Conservation (phyloP, 1,284 basidiomycete species). For the Cryptococcus floricola region DNA sequence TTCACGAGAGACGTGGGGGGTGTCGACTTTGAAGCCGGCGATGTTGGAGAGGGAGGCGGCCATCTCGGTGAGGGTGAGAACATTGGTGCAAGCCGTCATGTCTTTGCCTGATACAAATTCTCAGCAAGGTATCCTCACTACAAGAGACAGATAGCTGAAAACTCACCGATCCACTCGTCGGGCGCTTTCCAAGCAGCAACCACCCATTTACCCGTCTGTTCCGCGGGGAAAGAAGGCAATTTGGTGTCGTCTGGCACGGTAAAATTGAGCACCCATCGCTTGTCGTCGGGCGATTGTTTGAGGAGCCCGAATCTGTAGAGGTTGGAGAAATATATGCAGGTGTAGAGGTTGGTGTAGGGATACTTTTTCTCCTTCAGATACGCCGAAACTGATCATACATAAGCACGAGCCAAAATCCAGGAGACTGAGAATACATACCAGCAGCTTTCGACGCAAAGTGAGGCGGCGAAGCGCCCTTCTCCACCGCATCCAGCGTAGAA, state of each 20-base stretch:
- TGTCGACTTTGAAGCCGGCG: slow-evolving; percentile 26
- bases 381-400: neutral
- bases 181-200: slow-evolving; percentile 31
- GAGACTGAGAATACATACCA: slow-evolving; percentile 11
- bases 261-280: slow-evolving; percentile 18
- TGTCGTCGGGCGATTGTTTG: slow-evolving; percentile 5
- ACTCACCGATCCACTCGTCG: slow-evolving; percentile 30
- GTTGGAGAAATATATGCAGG: slow-evolving; percentile 7
- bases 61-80: slow-evolving; percentile 23
- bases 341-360: slow-evolving; percentile 9
- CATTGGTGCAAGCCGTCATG: slow-evolving; percentile 26
- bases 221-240: slow-evolving; percentile 28
- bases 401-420: neutral
- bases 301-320: slow-evolving; percentile 1
- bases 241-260: slow-evolving; percentile 30
- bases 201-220: slow-evolving; percentile 38
- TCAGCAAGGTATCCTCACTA: no score
- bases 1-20: slow-evolving; percentile 21
- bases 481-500: slow-evolving; percentile 26
- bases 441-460: slow-evolving; percentile 35
- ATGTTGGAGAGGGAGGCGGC: slow-evolving; percentile 22
- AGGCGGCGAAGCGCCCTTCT: slow-evolving; percentile 15
- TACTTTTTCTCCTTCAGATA: slow-evolving; percentile 2
- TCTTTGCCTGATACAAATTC: slow-evolving; percentile 19
- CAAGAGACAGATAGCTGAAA: neutral